Evolutionary conservation across 768 basidiomycete species (phyloP).

Genomic region (Mycena filopes): DNA sequence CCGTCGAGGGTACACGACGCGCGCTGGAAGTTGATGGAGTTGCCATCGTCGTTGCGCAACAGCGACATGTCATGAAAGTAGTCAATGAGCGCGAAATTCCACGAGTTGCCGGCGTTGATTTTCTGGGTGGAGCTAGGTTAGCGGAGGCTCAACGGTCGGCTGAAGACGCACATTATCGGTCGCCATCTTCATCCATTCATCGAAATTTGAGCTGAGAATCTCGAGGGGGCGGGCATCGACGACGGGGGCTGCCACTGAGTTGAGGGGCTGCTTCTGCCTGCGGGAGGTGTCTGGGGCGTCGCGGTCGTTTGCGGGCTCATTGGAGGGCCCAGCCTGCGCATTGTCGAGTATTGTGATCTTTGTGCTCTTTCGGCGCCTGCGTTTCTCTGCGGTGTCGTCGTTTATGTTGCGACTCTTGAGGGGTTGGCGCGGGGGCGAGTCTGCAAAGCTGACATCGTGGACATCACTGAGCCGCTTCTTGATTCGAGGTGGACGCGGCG

Average conservation of each 20-base stretch:
- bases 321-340: slow-evolving; percentile 68
- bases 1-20: slow-evolving; percentile 97
- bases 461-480: slow-evolving; percentile 75
- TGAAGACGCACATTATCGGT: slow-evolving; percentile 87
- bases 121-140: slow-evolving; percentile 66
- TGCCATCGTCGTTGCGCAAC: slow-evolving; percentile 90
- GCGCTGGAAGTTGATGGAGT: slow-evolving; percentile 99
- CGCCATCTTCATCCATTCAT: slow-evolving; percentile 99
- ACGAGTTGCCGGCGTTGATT: slow-evolving; percentile 98
- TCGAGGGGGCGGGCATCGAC: slow-evolving; percentile 69
- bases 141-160: slow-evolving; percentile 11
- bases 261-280: slow-evolving; percentile 72
- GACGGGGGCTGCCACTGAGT: slow-evolving; percentile 66
- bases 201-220: slow-evolving; percentile 92
- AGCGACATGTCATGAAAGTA: slow-evolving; percentile 99
- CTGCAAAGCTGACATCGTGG: slow-evolving; percentile 55
- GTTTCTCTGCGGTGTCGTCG: slow-evolving; percentile 90
- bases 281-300: slow-evolving; percentile 55
- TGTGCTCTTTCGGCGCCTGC: slow-evolving; percentile 81
- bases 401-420: slow-evolving; percentile 70
- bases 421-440: slow-evolving; percentile 49
- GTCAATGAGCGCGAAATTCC: slow-evolving; percentile 98
- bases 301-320: slow-evolving; percentile 50
- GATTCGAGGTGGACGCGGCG: slow-evolving; percentile 50
- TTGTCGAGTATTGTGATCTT: slow-evolving; percentile 69